phyloP scores from a whole-genome alignment of 768 basidiomycete genomes.

The Suillus weaverae region DNA sequence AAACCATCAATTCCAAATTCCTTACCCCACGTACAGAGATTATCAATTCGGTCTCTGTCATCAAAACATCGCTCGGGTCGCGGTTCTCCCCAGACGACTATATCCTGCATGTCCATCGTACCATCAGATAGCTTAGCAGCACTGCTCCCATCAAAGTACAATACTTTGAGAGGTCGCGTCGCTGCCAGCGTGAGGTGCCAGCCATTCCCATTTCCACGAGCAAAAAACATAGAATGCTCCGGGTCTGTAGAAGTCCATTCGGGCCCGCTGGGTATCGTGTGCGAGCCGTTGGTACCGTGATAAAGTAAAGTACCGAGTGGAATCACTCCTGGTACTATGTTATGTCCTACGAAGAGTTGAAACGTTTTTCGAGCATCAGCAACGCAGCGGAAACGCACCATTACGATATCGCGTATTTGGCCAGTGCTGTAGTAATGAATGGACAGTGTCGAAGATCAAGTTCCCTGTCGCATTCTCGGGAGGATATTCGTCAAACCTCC shows the following conservation, averaged over 20 bases:
- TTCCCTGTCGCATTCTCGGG: slow-evolving; percentile 30
- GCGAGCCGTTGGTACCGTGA: slow-evolving; percentile 22
- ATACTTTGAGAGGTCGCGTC: slow-evolving; percentile 29
- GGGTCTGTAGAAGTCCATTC: slow-evolving; percentile 38
- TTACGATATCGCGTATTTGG: slow-evolving; percentile 38
- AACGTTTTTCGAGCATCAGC: neutral
- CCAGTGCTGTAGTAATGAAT: slow-evolving; percentile 38
- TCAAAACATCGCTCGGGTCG: slow-evolving; percentile 16
- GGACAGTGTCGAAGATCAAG: slow-evolving; percentile 36
- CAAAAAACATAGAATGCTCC: slow-evolving; percentile 40
- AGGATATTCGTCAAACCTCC: slow-evolving; percentile 23
- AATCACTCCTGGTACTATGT: slow-evolving; percentile 33
- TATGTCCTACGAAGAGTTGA: slow-evolving; percentile 23
- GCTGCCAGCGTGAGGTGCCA: slow-evolving; percentile 33
- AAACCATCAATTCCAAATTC: slow-evolving; percentile 34
- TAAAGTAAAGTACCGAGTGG: slow-evolving; percentile 39
- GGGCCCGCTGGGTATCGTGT: slow-evolving; percentile 25
- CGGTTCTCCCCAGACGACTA: slow-evolving; percentile 31
- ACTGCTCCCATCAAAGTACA: slow-evolving; percentile 35
- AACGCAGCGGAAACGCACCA: slow-evolving; percentile 16
- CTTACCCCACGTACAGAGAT: slow-evolving; percentile 36
- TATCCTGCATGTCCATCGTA: slow-evolving; percentile 36
- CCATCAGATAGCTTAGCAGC: slow-evolving; percentile 33
- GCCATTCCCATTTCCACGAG: slow-evolving; percentile 15
- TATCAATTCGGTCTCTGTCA: slow-evolving; percentile 28